A percentile compares a stretch with the other conserved stretches of the same genome.
These are phyloP conservation scores for Talaromyces adpressus DNA, from an alignment of 495 filamentous ascomycete species.

Conservation along the genomic window DNA sequence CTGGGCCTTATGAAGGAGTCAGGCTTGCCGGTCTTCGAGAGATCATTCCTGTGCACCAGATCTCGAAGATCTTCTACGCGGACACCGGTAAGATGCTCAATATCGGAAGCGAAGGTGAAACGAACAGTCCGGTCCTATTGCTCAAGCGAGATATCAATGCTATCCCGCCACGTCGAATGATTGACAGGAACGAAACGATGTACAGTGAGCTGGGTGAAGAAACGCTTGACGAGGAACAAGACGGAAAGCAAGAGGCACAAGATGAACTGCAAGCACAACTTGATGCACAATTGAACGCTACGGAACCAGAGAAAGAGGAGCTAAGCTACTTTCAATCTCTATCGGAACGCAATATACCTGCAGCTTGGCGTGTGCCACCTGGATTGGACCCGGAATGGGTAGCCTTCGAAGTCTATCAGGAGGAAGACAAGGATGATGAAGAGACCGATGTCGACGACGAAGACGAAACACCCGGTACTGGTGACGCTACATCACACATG, in stretches of 20 bases:
- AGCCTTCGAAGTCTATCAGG: conserved; percentile 80
- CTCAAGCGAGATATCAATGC: conserved; percentile 80
- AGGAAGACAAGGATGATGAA: conserved; percentile 49
- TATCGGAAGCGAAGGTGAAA: conserved; percentile 70
- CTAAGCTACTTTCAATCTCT: conserved; percentile 16
- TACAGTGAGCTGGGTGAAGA: conserved; percentile 17
- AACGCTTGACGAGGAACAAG: conserved; percentile 12
- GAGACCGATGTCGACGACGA: conserved; percentile 48
- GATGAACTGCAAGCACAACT: conserved; percentile 55
- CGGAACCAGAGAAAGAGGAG: conserved; percentile 20
- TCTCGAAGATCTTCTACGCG: conserved; percentile 96
- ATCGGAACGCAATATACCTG: conserved; percentile 30
- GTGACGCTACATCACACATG: not conserved
- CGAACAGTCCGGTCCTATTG: conserved; percentile 79
- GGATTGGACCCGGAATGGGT: conserved; percentile 93
- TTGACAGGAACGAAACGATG: conserved; percentile 40
- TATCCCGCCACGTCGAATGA: conserved; percentile 60
- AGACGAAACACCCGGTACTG: not conserved
- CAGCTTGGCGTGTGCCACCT: conserved; percentile 61
- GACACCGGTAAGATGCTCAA: conserved; percentile 93
- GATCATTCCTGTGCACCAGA: conserved; percentile 78
- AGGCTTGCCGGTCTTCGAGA: conserved; percentile 71
- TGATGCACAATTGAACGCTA: conserved; percentile 58
- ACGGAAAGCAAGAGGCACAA: conserved; percentile 21
- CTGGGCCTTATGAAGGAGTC: conserved; percentile 64